These are phyloP conservation scores for Melaleuca quinquenervia DNA, from an alignment of 345 rosid genomes.

Conservation along the genomic window DNA sequence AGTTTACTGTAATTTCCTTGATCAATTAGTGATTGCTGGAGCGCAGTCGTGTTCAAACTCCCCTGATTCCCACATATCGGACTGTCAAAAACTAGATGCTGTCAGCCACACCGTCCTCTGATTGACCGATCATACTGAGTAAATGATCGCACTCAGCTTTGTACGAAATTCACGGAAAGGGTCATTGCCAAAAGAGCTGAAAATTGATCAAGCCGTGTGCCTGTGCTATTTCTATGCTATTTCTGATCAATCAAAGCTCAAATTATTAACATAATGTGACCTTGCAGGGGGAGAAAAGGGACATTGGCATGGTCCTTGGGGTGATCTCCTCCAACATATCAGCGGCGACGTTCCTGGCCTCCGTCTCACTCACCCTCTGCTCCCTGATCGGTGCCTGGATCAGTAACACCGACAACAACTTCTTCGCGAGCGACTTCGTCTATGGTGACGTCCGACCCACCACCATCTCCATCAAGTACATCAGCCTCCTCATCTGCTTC, in stretches of 20 bases:
- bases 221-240: background rate
- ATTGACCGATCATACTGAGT: background rate
- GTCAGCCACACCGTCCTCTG: background rate
- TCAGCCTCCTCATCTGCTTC: conserved; percentile 51
- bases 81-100: background rate
- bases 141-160: background rate
- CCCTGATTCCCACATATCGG: background rate
- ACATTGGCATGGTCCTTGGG: conserved; percentile 27
- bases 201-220: background rate
- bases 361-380: conserved; percentile 55
- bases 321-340: conserved; percentile 48
- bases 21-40: background rate
- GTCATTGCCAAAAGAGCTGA: background rate
- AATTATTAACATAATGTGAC: background rate
- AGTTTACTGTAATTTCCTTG: background rate
- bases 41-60: background rate
- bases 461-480: conserved; percentile 54
- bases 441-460: conserved; percentile 18
- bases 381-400: conserved; percentile 87
- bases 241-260: background rate
- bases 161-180: background rate
- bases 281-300: background rate
- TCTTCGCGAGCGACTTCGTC: conserved; percentile 24
- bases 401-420: conserved; percentile 29
- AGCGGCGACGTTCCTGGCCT: conserved; percentile 53